Base-by-base conservation (phyloP, 768 basidiomycete species). In the Lactarius psammicola region DNA sequence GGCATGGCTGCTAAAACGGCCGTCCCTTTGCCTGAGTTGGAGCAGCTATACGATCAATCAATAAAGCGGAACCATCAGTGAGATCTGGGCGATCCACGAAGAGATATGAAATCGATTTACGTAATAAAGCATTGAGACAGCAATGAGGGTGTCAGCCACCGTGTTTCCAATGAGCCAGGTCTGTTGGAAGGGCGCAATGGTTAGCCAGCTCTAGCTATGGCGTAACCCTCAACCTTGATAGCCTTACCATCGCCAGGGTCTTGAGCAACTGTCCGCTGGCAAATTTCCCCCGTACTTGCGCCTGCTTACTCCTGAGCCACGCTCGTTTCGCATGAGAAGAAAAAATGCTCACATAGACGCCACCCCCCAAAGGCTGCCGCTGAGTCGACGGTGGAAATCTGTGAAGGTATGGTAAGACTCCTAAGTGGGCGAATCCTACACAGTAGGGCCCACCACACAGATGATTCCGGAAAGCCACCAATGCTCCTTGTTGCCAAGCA, bases 101-200 rank as follows among this genome's bases (percentile, higher is more conserved):
- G 18, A 55, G 34, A 31, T 5, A 28, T 9, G 4, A n/a, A 23
- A 17, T 4, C 18, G 10, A 46, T 7, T 46, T 23, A 67, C 63
- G 17, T 54, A 3, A 28, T 65, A 67, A 28, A 59, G 15, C 63
- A 65, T 65, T 4, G 63, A 33, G 1, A 44, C 33, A 9, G 63
- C 42, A 17, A 67, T 65, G 4, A 65, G 56, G 11, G 44, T n/a
- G 20, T 67, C 66, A 4, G 56, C 18, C 3, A 34, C 3, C 23
- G 33, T 54, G 26, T 62, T 66, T 13, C 55, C 60, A 20, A 42
- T 26, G 17, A 66, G 34, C 65, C 65, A 66, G 6, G 18, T 56
- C 65, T 66, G 26, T 8, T n/a, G 23, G 28, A 26, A 8, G 54
- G 31, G 31, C 51, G 26, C n/a, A 33, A 31, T 10, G 18, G 23